phyloP scores from a whole-genome alignment of 1,284 basidiomycete species.

The Heimioporus retisporus region DNA sequence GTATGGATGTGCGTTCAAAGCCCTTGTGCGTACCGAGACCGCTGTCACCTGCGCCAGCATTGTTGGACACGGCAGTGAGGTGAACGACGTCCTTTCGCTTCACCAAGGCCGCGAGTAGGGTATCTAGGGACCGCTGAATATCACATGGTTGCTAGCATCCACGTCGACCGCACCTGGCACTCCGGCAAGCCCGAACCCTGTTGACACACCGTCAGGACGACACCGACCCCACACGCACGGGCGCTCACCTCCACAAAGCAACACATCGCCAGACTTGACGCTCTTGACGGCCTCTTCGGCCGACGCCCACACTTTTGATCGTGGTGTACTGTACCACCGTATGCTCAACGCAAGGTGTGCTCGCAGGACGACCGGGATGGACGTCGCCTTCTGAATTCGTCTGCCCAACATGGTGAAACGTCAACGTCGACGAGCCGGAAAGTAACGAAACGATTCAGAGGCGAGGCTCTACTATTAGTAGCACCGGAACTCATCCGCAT shows the following conservation, averaged over 20 bases:
- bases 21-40: constrained; percentile 74
- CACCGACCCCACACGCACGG: neutral
- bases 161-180: constrained; percentile 66
- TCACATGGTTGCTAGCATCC: neutral
- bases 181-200: constrained; percentile 85
- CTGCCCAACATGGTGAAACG: constrained; percentile 30
- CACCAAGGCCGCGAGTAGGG: constrained; percentile 84
- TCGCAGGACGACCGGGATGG: constrained; percentile 24
- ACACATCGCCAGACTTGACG: constrained; percentile 80
- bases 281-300: constrained; percentile 87
- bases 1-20: constrained; percentile 2
- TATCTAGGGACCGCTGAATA: constrained; percentile 61
- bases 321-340: constrained; percentile 42
- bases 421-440: neutral
- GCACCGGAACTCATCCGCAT: neutral
- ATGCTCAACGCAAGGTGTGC: constrained; percentile 22
- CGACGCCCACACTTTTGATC: constrained; percentile 84
- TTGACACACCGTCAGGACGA: constrained; percentile 9
- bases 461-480: constrained; percentile 1
- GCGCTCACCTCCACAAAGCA: constrained; percentile 84
- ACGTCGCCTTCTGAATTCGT: constrained; percentile 24
- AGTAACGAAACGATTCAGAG: neutral
- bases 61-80: constrained; percentile 92
- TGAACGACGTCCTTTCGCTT: constrained; percentile 78
- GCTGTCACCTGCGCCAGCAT: constrained; percentile 82